phyloP scores from a whole-genome alignment of 2,329 filamentous ascomycete genomes.

The Cercospora sp. region DNA sequence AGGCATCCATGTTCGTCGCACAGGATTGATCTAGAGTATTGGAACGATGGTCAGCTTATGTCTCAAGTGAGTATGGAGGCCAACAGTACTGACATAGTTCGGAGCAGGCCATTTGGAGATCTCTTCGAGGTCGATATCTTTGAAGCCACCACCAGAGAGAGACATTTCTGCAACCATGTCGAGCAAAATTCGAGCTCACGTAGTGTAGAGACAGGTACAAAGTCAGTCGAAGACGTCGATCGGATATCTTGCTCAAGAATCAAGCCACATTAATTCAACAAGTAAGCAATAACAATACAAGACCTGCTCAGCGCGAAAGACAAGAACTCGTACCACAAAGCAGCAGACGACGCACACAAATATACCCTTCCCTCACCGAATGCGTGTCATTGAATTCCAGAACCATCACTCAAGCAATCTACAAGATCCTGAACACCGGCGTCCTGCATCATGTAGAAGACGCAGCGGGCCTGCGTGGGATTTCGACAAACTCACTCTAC shows the following conservation, averaged over 20 bases:
- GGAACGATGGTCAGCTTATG: background rate
- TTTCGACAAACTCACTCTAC: background rate
- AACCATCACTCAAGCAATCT: background rate
- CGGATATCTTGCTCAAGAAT: background rate
- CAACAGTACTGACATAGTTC: background rate
- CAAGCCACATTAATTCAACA: background rate
- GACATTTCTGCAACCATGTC: background rate
- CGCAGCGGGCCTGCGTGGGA: background rate
- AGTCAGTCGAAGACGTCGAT: background rate
- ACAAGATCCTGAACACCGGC: background rate
- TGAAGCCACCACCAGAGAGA: background rate
- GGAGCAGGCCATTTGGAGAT: conserved; percentile 16
- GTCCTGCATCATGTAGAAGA: conserved; percentile 12
- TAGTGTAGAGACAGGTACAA: background rate
- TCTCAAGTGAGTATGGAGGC: background rate
- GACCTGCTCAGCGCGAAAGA: background rate
- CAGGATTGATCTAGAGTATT: conserved; percentile 15
- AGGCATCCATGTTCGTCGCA: conserved; percentile 29
- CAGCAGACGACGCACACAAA: background rate
- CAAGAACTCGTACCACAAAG: background rate
- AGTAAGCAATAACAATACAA: background rate
- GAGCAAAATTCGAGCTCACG: background rate
- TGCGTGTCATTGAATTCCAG: background rate
- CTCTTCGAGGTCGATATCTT: background rate
- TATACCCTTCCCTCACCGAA: background rate